phyloP scores from a whole-genome alignment of 768 basidiomycete genomes.

The Kwoniella mangroviensis region DNA sequence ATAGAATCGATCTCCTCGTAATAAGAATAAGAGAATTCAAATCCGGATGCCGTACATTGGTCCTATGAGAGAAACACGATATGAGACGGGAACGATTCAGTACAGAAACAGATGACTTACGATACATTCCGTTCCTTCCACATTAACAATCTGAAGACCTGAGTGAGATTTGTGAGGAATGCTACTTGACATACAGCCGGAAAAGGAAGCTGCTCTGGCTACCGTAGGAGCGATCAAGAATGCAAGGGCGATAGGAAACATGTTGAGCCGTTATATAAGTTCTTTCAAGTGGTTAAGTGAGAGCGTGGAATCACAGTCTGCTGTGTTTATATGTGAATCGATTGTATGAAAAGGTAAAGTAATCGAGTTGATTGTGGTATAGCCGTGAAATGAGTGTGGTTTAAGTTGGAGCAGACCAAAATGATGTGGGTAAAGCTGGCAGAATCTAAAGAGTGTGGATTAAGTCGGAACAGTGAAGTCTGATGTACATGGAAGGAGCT shows the following conservation, averaged over 20 bases:
- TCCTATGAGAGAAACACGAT: background rate
- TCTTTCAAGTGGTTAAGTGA: too few relatives aligned
- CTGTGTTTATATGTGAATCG: background rate
- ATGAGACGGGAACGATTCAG: background rate
- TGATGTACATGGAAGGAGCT: background rate
- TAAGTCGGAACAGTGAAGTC: background rate
- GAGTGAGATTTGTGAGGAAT: constrained; percentile 6
- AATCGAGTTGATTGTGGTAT: background rate
- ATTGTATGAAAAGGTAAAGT: background rate
- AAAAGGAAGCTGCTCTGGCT: constrained; percentile 16
- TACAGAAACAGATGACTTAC: background rate
- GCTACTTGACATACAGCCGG: constrained; percentile 19
- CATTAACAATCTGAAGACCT: constrained; percentile 2
- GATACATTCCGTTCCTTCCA: constrained; percentile 13
- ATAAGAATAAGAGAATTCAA: constrained; percentile 25
- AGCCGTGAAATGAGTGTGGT: background rate
- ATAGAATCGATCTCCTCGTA: constrained; percentile 20
- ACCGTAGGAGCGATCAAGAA: constrained; percentile 2
- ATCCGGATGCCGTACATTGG: constrained; percentile 22
- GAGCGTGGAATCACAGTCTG: too few relatives aligned
- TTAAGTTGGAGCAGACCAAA: background rate
- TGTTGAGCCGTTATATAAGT: background rate
- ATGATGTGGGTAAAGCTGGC: constrained; percentile 11
- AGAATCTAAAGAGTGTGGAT: constrained; percentile 14
- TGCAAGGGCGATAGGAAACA: constrained; percentile 3